Evolutionary conservation across 805 yeast genomes (phyloP), one percentile per base, ranked within the genome.

Genomic region (Metschnikowia dekortorum): DNA sequence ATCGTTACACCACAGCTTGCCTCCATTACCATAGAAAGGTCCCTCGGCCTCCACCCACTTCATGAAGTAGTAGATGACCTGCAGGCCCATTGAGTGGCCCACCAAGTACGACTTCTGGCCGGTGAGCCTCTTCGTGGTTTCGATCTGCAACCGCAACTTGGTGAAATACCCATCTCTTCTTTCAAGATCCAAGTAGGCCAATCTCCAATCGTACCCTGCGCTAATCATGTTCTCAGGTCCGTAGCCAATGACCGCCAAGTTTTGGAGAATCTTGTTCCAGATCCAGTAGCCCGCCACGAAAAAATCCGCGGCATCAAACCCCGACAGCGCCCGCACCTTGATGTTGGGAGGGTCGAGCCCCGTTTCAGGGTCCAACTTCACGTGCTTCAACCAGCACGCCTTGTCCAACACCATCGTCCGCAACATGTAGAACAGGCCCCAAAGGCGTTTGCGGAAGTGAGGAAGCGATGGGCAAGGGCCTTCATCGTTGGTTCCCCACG

Each of bases 201-300:
- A 76, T 63, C 99, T 80, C 99, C 99, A 94, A 66, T 94, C 99
- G 66, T 94, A 94, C 1, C 96, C 79, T 1, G 98, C 99, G 48
- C 91, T 84, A 31, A 78, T 63, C 97, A 94, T 90, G 60, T 80
- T 88, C 58, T 89, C 85, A 2, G 97, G 92, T 44, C 89, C 96
- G 68, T 94, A 94, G 0, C 97, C 97, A 53, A 94, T 81, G 0
- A 89, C 97, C 2, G 97, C 96, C 56, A 94, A 72, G 61, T 94
- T 94, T 67, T 92, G 96, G n/a, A 94, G 74, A 47, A 94, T 81
- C 65, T 94, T 94, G 65, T 89, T 89, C 99, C 99, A 94, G 61
- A 94, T 89, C 99, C 99, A 94, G 67, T 94, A 94, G 0, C 99
- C 99, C 3, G 97, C 88, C 67, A 94, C 83, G 62, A 94, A 94